Conservation (phyloP, 768 basidiomycete species). For the Daedaleopsis nitida region DNA sequence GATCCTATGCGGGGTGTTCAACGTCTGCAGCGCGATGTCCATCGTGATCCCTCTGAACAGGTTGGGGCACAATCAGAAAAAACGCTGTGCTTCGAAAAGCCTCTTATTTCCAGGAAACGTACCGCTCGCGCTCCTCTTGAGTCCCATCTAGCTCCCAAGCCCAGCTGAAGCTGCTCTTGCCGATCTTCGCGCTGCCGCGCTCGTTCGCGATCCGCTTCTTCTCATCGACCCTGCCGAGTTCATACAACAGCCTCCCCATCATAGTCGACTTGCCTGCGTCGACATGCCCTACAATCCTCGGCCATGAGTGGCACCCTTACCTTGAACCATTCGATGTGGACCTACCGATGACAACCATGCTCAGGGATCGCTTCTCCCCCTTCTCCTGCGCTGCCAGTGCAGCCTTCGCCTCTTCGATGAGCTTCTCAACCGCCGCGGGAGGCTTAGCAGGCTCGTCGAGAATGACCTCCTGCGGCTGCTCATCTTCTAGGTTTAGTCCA, state of each 20-base stretch:
- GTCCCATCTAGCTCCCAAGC: constrained; percentile 98
- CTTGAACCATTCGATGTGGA: neutral
- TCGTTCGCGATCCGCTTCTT: constrained; percentile 84
- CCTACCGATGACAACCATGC: constrained; percentile 89
- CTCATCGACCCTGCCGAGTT: constrained; percentile 86
- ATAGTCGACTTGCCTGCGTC: constrained; percentile 98
- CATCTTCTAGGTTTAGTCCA: constrained; percentile 67
- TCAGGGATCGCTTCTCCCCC: constrained; percentile 68
- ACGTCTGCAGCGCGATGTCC: constrained; percentile 87
- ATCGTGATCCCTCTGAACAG: constrained; percentile 88
- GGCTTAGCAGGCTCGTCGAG: constrained; percentile 58
- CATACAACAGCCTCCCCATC: constrained; percentile 94
- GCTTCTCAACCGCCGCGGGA: constrained; percentile 71
- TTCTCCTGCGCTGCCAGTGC: constrained; percentile 48
- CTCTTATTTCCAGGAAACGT: neutral
- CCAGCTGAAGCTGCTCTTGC: constrained; percentile 96
- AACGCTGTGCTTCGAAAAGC: neutral
- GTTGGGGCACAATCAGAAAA: neutral
- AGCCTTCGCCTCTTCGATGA: constrained; percentile 77
- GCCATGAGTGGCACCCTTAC: neutral
- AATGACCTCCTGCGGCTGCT: constrained; percentile 29
- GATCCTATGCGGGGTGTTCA: constrained; percentile 70
- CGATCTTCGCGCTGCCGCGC: constrained; percentile 83
- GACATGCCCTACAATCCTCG: constrained; percentile 76
- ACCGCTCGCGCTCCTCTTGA: constrained; percentile 92